Base-by-base conservation (phyloP, 2,329 filamentous ascomycete genomes). In the Arthrobotrys sphaeroides region DNA sequence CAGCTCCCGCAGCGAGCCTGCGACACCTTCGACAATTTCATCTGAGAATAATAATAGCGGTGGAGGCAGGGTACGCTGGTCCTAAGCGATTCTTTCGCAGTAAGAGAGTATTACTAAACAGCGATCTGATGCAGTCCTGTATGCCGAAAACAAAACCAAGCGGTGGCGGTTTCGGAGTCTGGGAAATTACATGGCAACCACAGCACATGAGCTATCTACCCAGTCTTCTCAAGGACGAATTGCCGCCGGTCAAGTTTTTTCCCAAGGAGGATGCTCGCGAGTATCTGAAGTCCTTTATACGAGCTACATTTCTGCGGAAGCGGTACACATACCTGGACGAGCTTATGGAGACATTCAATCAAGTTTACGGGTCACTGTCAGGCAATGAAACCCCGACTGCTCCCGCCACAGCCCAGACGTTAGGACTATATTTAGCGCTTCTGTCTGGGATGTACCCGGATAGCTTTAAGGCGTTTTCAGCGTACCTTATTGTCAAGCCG, bases 381-480 rank as follows among this genome's bases (percentile, higher is more conserved):
- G 65, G 64, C 1, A 65, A 20, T 3, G 72, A 75, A 38, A n/a
- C 51, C 0, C 73, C 73, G 5, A 65, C 59, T 3, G 73, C 59
- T 28, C 73, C 64, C 2, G 73, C 73, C 12, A 69, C 65, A 13
- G 53, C 64, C 20, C 2, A 33, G n/a, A 70, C 66, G 1, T 66
- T 76, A 18, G 64, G 57, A 42, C 49, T 76, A 16, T 76, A 69
- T 26, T n/a, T 69, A 3, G 73, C 73, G 40, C 73, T 76, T 36
- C 18, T 69, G 18, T 69, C 73, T n/a, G 64, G 65, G 9, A 69
- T 76, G 73, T 69, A 69, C 20, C 64, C 73, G 13, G 73, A 76
- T 51, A 76, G 65, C 42, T 70, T 76, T 12, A 69, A 60, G 22
- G 66, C 65, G 3, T 76, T 70, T 28, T 64, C 73, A 2, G 65